Base-by-base conservation (phyloP, 1,139 yeast genomes). In the Candida sanyaensis region DNA sequence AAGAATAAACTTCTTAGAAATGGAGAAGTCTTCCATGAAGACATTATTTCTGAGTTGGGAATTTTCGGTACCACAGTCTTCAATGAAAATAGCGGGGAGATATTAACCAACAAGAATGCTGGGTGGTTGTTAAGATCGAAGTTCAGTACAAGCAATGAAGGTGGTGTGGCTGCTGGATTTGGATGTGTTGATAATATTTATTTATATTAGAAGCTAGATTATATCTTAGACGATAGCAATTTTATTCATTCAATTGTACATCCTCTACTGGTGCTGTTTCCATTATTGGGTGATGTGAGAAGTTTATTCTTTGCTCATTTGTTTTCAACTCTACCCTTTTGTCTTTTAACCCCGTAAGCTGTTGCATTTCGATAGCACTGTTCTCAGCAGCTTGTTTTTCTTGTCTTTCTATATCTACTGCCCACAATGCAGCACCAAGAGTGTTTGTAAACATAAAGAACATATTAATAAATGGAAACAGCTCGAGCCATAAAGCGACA, bases 141-240 rank as follows among this genome's bases (percentile, higher is more conserved):
- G 66, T 81, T 91, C 50, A 86, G 89, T 55, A 74, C 86, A 2
- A 87, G 96, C 48, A 84, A 93, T 66, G 99, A 93, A 71, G 99
- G 99, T 43, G 99, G 99, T 34, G 97, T 93, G 31, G 98, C 98
- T 29, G 98, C 99, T 11, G 99, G 99, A 0, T 93, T 88, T 68
- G 99, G 98, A 9, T 91, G 97, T 66, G 90, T 93, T 45, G 99
- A 93, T 66, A 88, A 92, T 59, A 64, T 80, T 26, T 78, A 78
- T 55, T 66, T 81, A 46, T 75, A 75, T 56, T 53, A 50, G 32
- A 40, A 36, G 8, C 29, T 24, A 36, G 17, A 10, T 11, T 36
- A n/a, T 24, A 26, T 26, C 6, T 26, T 36, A 24, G 39, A 36
- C 21, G 6, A 6, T 26, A 8, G 28, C 28, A 6, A 17, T 26